phyloP scores from a whole-genome alignment of 2,329 filamentous ascomycete species.

The Penicillium sclerotiorum region DNA sequence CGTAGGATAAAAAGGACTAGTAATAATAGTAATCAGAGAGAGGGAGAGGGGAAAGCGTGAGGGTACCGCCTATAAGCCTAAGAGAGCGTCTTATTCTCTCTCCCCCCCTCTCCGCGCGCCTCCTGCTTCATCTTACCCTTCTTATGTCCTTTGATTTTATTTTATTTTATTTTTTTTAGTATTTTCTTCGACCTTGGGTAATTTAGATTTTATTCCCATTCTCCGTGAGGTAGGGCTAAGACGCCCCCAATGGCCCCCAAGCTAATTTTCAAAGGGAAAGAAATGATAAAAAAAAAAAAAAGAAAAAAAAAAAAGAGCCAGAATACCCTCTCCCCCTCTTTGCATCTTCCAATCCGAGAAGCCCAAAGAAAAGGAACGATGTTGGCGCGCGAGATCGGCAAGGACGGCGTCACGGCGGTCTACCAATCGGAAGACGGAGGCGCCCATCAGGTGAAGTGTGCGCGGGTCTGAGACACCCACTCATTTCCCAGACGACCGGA shows the following conservation, averaged over 20 bases:
- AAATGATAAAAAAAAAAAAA: not conserved
- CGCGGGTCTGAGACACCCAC: slow-evolving; percentile 32
- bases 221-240: too few relatives aligned
- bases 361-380: slow-evolving; percentile 15
- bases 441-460: slow-evolving; percentile 23
- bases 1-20: not conserved
- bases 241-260: slow-evolving; percentile 1
- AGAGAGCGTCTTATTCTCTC: not conserved
- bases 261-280: not conserved
- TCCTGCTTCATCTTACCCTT: not conserved
- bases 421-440: slow-evolving; percentile 29
- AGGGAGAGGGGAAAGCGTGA: not conserved
- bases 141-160: not conserved
- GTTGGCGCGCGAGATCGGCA: slow-evolving; percentile 44
- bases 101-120: not conserved
- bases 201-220: too few relatives aligned
- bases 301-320: slow-evolving; percentile 5
- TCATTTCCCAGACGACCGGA: slow-evolving; percentile 23
- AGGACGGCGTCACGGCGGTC: slow-evolving; percentile 30
- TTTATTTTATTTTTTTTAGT: not conserved
- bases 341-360: not conserved
- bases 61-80: too few relatives aligned
- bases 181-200: not conserved
- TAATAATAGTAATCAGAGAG: not conserved
- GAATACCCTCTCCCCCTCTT: not conserved